phyloP scores from a whole-genome alignment of 2,329 filamentous ascomycete genomes.

The Ophiostoma ips region DNA sequence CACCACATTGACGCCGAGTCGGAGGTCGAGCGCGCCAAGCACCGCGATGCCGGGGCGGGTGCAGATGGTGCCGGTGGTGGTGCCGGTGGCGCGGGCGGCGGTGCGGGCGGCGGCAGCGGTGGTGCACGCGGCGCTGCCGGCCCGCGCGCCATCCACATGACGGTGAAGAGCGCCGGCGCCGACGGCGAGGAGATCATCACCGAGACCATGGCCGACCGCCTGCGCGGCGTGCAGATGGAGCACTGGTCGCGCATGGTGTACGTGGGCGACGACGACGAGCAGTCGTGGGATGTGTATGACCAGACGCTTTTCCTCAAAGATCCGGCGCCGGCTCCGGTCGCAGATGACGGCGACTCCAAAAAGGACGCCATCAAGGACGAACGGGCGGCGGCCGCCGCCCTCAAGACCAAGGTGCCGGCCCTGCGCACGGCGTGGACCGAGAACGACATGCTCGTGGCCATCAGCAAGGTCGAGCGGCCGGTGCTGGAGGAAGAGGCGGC shows the following conservation, averaged over 20 bases:
- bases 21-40: constrained; percentile 46
- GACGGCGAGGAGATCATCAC: constrained; percentile 43
- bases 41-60: constrained; percentile 6
- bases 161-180: constrained; percentile 62
- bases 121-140: constrained; percentile 27
- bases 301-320: constrained; percentile 50
- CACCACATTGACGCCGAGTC: constrained; percentile 80
- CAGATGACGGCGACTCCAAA: constrained; percentile 8
- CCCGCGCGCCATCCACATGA: constrained; percentile 72
- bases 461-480: constrained; percentile 26
- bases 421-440: constrained; percentile 30
- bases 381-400: constrained; percentile 19
- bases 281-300: constrained; percentile 63
- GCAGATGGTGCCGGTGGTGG: constrained; percentile 18
- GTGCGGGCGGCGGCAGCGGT: constrained; percentile 2
- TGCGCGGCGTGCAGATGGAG: constrained; percentile 69
- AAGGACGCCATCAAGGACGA: constrained; percentile 11
- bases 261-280: constrained; percentile 64
- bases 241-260: constrained; percentile 69
- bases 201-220: constrained; percentile 60
- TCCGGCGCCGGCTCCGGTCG: constrained; percentile 6
- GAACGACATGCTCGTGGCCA: constrained; percentile 30
- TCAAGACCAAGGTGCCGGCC: constrained; percentile 20
- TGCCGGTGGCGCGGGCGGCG: neutral
- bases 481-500: neutral